A percentile compares a stretch with the other conserved stretches of the same genome.
Conservation (phyloP, 306 rosid species). For the Sechiopsis laciniata region DNA sequence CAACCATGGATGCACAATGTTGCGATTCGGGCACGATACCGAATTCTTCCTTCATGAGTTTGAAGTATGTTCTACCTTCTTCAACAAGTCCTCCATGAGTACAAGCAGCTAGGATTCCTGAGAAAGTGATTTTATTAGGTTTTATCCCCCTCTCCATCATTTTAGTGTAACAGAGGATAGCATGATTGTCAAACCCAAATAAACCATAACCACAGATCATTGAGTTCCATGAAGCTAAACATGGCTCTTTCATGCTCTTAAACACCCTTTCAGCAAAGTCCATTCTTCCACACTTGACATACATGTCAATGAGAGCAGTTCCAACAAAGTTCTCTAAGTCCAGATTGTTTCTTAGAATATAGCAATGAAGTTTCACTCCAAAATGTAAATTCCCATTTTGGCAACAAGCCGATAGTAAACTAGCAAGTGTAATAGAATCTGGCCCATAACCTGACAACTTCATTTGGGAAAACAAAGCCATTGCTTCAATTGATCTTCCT, state of each 20-base stretch:
- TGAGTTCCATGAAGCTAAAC: conserved; percentile 64
- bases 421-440: too few species aligned
- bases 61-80: conserved; percentile 70
- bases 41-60: conserved; percentile 42
- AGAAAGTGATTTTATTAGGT: conserved; percentile 55
- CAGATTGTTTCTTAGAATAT: too few species aligned
- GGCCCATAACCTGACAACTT: conserved; percentile 4
- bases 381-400: too few species aligned
- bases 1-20: conserved; percentile 36
- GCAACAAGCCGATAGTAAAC: too few species aligned
- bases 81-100: conserved; percentile 64
- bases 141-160: conserved; percentile 45
- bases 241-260: conserved; percentile 53
- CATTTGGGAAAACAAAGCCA: conserved; percentile 14
- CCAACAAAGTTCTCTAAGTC: too few species aligned
- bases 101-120: conserved; percentile 60
- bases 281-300: conserved; percentile 59
- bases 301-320: conserved; percentile 52
- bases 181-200: conserved; percentile 57
- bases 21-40: conserved; percentile 57
- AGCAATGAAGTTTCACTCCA: too few species aligned
- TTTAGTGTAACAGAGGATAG: conserved; percentile 41
- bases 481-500: conserved; percentile 12
- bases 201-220: conserved; percentile 66
- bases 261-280: conserved; percentile 61